Base-by-base conservation (phyloP, 2,329 filamentous ascomycete genomes). In the Byssothecium circinans region DNA sequence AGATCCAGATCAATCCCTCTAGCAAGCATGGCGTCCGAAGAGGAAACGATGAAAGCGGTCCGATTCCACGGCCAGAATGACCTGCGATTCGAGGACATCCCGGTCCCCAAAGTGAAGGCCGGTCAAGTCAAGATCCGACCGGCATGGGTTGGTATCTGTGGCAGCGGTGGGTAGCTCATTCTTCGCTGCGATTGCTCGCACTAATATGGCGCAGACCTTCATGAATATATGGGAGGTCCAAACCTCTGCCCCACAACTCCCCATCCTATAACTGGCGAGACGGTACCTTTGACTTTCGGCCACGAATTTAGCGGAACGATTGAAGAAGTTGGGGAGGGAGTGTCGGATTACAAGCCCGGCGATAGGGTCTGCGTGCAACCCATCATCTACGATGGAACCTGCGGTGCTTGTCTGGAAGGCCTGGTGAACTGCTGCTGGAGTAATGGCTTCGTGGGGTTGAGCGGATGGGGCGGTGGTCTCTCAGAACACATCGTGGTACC, bases 381-480 rank as follows among this genome's bases (percentile, higher is more conserved):
- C 8, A 81, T 79, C 61, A 80, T 81, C 38, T 81, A 80, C 60
- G 78, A 80, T 45, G 75, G 73, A 7, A 75, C 74, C 11, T 81
- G 79, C 57, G 72, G 72, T 10, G 74, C 78, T 6, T 82, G 80
- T 56, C 68, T 74, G 47, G 73, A 76, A n/a, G 77, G 77, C 0
- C 61, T 77, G 17, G 74, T 79, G 45, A 81, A 81, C 47, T 80
- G 78, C 65, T 81, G 79, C 54, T 77, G 78, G 61, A 75, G 73
- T 38, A 79, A 78, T 49, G 78, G 78, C 2, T 81, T 81, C 57
- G 68, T 81, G 6, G 78, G 78, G 1, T 57, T 81, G 15, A 78
- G 74, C 35, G 78, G 75, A 27, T 81, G 76, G 75, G 78, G 78
- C 18, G 76, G 79, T 39, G 78, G 79, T 0, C 62, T 81, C 8